A percentile compares a stretch with the other conserved stretches of the same genome.
Conservation (phyloP, 1,284 basidiomycete species). For the Sparassis latifolia region DNA sequence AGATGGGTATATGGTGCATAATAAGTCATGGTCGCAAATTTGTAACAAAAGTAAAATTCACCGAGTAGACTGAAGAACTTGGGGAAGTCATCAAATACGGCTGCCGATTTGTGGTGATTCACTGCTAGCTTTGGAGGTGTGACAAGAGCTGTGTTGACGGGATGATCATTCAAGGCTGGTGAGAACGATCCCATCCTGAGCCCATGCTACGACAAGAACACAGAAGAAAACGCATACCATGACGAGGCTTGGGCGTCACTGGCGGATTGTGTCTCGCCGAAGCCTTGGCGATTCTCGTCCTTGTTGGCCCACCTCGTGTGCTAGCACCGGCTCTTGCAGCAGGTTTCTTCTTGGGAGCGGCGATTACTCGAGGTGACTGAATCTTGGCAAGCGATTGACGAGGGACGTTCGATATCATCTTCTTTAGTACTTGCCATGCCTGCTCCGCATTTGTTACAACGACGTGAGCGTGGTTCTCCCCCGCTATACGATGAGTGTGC, state of each 20-base stretch:
- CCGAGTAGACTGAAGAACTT: slow-evolving; percentile 46
- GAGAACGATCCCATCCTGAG: slow-evolving; percentile 4
- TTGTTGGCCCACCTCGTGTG: slow-evolving; percentile 5
- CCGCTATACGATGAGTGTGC: slow-evolving; percentile 49
- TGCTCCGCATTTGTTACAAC: slow-evolving; percentile 43
- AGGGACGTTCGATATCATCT: slow-evolving; percentile 23
- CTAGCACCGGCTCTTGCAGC: slow-evolving; percentile 4
- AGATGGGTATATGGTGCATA: slow-evolving; percentile 3
- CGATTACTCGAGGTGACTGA: slow-evolving; percentile 6
- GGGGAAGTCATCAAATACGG: slow-evolving; percentile 43
- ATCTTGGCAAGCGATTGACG: slow-evolving; percentile 9
- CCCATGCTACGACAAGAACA: neutral
- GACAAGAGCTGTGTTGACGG: slow-evolving; percentile 25
- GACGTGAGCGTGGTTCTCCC: slow-evolving; percentile 32
- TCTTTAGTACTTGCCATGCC: slow-evolving; percentile 42
- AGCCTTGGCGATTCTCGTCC: slow-evolving; percentile 7
- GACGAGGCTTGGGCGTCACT: slow-evolving; percentile 25
- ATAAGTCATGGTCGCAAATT: neutral
- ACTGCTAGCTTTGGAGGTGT: slow-evolving; percentile 15
- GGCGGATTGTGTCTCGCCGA: slow-evolving; percentile 11
- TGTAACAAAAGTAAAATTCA: slow-evolving; percentile 23
- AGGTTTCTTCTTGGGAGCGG: slow-evolving; percentile 8
- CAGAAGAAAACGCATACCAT: slow-evolving; percentile 28
- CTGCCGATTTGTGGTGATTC: slow-evolving; percentile 11
- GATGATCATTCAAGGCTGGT: slow-evolving; percentile 30